Evolutionary conservation across 2,329 filamentous ascomycete genomes (phyloP), one percentile per base, ranked within the genome.

Genomic region (Calonectria henricotiae): DNA sequence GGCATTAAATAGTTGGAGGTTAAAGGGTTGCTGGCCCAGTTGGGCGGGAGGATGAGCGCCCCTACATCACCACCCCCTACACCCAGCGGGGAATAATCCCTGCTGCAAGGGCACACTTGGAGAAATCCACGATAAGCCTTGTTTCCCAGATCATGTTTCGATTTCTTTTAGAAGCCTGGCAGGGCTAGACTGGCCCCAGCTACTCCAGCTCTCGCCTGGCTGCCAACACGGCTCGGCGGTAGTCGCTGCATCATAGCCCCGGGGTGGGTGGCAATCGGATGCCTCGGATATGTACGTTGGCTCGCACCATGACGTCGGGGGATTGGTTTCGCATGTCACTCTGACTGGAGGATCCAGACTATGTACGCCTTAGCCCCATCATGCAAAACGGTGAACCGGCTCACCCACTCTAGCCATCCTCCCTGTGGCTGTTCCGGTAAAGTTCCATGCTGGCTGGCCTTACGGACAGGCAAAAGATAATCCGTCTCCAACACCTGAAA

Each of bases 181-280:
- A 58, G 30, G 35, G 51, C 51, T 49, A 25, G 13, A 17, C 8
- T 15, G 15, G n/a, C 51, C 32, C 32, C 32, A 37, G 32, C 51
- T 39, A 32, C 15, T 39, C 32, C 51, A 58, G 51, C 51, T 58
- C 35, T 39, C 35, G 51, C 51, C 51, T 58, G 5, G 51, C 51
- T 39, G 37, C 12, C 51, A 32, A 39, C 51, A 25, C 51, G 35
- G 51, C 35, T 23, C 35, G 37, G n/a, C 32, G 32, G 43, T 11
- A 13, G 32, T 37, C 20, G 32, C 32, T 58, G 51, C 51, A 39
- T 23, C n/a, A 27, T 55, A 46, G 51, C 30, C 30, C 32, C 9
- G 51, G 32, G 51, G 51, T 58, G 51, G 51, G 51, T 58, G 51
- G 51, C n/a, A 58, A 58, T 58, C 51, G 51, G 51, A 58, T 25